These are phyloP conservation scores for Brasenia schreberi DNA, from an alignment of 164 flowering plant species.

Conservation along the genomic window DNA sequence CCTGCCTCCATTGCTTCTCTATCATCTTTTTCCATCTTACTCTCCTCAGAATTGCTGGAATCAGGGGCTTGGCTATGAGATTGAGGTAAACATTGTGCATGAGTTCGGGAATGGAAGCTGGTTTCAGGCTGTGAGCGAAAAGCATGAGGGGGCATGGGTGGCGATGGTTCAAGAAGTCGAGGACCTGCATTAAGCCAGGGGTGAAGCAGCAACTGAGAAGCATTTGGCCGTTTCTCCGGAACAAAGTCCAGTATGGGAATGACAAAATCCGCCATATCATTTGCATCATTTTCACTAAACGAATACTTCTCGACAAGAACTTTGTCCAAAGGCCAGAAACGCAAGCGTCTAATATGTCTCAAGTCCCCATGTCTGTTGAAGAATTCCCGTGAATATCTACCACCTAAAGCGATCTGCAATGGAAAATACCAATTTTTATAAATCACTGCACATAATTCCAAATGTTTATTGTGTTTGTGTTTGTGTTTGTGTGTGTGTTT, in stretches of 20 bases:
- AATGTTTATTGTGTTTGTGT: not conserved
- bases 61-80: not conserved
- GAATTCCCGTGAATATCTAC: constrained; percentile 75
- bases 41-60: constrained; percentile 14
- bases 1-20: constrained; percentile 73
- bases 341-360: constrained; percentile 72
- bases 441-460: not conserved
- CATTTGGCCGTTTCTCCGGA: constrained; percentile 86
- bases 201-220: constrained; percentile 69
- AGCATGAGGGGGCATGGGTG: constrained; percentile 12
- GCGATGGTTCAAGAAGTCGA: constrained; percentile 34
- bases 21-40: constrained; percentile 41
- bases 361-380: constrained; percentile 83
- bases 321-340: constrained; percentile 83
- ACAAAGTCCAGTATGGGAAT: constrained; percentile 73
- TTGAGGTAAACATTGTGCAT: not conserved
- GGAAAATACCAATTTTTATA: not conserved
- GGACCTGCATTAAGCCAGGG: constrained; percentile 66
- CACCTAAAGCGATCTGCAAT: constrained; percentile 75
- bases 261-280: constrained; percentile 64
- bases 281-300: constrained; percentile 72
- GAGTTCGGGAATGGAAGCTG: not conserved
- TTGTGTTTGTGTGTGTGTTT: too few relatives aligned
- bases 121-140: constrained; percentile 12
- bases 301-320: constrained; percentile 79